These are phyloP conservation scores for Myriosclerotinia scirpicola DNA, from an alignment of 2,329 filamentous ascomycete genomes.

Conservation along the genomic window DNA sequence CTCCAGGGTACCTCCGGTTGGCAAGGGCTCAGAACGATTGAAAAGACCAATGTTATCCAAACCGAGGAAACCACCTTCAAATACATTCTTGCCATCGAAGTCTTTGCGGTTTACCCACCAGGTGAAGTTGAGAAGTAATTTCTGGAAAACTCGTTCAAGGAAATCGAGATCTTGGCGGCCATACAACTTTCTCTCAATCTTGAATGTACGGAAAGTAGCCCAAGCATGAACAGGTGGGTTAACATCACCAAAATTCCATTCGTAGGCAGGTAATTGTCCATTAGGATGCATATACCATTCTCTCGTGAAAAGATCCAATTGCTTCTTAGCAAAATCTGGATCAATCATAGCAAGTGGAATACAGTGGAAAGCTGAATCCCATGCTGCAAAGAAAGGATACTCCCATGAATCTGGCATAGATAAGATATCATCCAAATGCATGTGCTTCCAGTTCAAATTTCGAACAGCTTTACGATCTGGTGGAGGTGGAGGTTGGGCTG, in stretches of 20 bases:
- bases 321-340: slow-evolving; percentile 96
- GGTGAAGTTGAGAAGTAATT: slow-evolving; percentile 92
- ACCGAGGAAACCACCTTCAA: slow-evolving; percentile 93
- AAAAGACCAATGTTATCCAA: slow-evolving; percentile 97
- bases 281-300: slow-evolving; percentile 99
- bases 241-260: slow-evolving; percentile 98
- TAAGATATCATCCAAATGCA: slow-evolving; percentile 90
- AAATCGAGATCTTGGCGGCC: slow-evolving; percentile 94
- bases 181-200: slow-evolving; percentile 97
- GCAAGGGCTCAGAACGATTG: slow-evolving; percentile 92
- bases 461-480: slow-evolving; percentile 75
- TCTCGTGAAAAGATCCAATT: slow-evolving; percentile 90
- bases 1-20: slow-evolving; percentile 89
- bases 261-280: slow-evolving; percentile 85
- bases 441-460: slow-evolving; percentile 89
- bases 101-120: slow-evolving; percentile 99
- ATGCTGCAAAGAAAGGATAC: slow-evolving; percentile 96
- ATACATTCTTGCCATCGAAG: slow-evolving; percentile 90
- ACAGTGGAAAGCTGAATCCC: slow-evolving; percentile 96
- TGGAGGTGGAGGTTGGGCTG: slow-evolving; percentile 82
- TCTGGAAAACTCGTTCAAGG: slow-evolving; percentile 94
- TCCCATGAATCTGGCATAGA: slow-evolving; percentile 99
- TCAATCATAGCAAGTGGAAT: slow-evolving; percentile 97
- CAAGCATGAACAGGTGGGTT: slow-evolving; percentile 96
- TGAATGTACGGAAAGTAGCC: slow-evolving; percentile 94